Evolutionary conservation across 2,329 filamentous ascomycete genomes (phyloP).

Genomic region (Nakataea oryzae): DNA sequence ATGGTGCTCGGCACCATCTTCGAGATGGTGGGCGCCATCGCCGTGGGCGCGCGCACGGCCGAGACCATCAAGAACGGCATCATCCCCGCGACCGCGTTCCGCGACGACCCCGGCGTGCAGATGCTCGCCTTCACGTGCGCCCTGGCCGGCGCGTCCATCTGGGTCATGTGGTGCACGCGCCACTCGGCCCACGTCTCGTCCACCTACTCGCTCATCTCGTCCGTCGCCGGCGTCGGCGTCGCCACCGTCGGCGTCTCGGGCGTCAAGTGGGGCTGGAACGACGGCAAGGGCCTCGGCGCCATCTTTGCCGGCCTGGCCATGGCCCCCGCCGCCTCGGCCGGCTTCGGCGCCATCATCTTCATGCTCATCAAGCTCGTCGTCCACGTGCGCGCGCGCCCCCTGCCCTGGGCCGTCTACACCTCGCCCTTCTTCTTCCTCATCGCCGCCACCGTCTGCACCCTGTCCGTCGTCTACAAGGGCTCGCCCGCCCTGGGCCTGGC

Average conservation of each 20-base stretch:
- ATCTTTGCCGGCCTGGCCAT: conserved; percentile 64
- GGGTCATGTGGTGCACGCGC: conserved; percentile 73
- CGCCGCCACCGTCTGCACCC: conserved; percentile 61
- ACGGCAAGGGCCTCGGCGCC: conserved; percentile 57
- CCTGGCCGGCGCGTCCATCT: conserved; percentile 53
- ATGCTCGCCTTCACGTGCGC: conserved; percentile 58
- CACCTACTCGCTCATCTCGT: conserved; percentile 61
- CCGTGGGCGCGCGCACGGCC: conserved; percentile 59
- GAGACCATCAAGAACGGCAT: conserved; percentile 74
- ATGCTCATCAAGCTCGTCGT: conserved; percentile 62
- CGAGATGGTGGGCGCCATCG: conserved; percentile 57
- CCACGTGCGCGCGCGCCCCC: conserved; percentile 59
- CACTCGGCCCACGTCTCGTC: conserved; percentile 66
- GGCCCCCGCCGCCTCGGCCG: conserved; percentile 56
- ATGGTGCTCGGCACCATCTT: conserved; percentile 58
- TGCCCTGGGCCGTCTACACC: conserved; percentile 62
- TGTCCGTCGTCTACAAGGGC: conserved; percentile 75
- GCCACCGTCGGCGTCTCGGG: conserved; percentile 50
- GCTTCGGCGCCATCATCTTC: conserved; percentile 60
- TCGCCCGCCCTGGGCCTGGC: conserved; percentile 56
- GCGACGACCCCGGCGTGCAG: conserved; percentile 52
- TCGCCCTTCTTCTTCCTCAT: conserved; percentile 71
- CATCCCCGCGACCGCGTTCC: conserved; percentile 50
- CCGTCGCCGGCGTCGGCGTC: conserved; percentile 59
- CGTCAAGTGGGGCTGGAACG: conserved; percentile 62